Evolutionary conservation across 305 asterid genomes (phyloP).

Genomic region (Fraxinus baroniana): DNA sequence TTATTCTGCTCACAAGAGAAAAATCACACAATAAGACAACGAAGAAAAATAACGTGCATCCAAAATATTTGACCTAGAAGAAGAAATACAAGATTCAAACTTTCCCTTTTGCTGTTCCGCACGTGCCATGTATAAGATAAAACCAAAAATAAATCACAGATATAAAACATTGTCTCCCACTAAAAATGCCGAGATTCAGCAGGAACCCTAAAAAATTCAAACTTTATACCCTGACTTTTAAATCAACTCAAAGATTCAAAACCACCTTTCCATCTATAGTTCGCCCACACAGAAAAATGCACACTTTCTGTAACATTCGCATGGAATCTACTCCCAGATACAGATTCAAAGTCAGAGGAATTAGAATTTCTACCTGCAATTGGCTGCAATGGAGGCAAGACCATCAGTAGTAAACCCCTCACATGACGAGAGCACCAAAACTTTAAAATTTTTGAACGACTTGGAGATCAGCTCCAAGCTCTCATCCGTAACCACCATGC

Average conservation of each 20-base stretch:
- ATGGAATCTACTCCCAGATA: conserved; percentile 2
- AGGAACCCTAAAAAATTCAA: neutral
- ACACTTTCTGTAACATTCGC: neutral
- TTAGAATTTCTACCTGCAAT: conserved; percentile 64
- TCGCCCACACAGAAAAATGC: neutral
- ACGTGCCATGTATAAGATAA: neutral
- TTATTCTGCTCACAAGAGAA: neutral
- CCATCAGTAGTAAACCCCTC: conserved; percentile 93
- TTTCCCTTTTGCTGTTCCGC: neutral
- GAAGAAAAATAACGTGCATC: neutral
- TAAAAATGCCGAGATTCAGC: neutral
- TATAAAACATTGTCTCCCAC: conserved; percentile 20
- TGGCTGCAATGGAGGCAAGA: conserved; percentile 87
- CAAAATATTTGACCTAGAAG: neutral
- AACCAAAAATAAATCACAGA: neutral
- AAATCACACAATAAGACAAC: neutral
- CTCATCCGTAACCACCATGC: conserved; percentile 92
- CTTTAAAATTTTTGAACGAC: conserved; percentile 73
- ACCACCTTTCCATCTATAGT: conserved; percentile 4
- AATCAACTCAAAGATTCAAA: conserved; percentile 8
- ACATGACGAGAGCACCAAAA: conserved; percentile 71
- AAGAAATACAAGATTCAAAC: neutral
- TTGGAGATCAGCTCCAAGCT: conserved; percentile 73
- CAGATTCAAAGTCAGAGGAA: neutral
- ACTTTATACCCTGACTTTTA: neutral